phyloP scores from a whole-genome alignment of 805 yeast species.

The Kuraishia molischiana region DNA sequence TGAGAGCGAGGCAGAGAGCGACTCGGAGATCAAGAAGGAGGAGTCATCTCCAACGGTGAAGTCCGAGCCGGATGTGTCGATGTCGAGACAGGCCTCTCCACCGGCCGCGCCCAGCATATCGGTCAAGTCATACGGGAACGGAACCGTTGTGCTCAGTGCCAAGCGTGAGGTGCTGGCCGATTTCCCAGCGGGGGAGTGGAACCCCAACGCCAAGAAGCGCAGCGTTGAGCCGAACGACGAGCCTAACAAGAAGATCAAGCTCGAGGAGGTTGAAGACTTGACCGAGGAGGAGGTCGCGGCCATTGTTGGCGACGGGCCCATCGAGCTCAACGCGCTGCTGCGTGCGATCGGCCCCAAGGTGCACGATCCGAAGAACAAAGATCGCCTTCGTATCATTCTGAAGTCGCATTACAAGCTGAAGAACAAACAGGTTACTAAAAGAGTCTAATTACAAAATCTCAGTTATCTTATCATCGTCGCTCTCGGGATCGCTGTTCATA shows the following conservation, averaged over 20 bases:
- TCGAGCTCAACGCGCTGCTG: slow-evolving; percentile 45
- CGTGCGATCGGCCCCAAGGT: slow-evolving; percentile 52
- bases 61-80: slow-evolving; percentile 1
- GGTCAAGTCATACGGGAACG: slow-evolving; percentile 34
- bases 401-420: slow-evolving; percentile 18
- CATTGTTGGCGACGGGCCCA: slow-evolving; percentile 46
- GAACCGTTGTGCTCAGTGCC: slow-evolving; percentile 55
- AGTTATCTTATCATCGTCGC: slow-evolving; percentile 39
- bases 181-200: slow-evolving; percentile 83
- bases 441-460: slow-evolving; percentile 25
- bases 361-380: slow-evolving; percentile 54
- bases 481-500: slow-evolving; percentile 30
- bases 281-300: slow-evolving; percentile 66
- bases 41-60: slow-evolving; percentile 14
- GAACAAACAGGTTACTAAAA: slow-evolving; percentile 15
- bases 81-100: no score
- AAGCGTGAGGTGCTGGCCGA: slow-evolving; percentile 46
- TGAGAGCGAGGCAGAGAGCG: slow-evolving; percentile 53
- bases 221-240: slow-evolving; percentile 16
- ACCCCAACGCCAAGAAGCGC: slow-evolving; percentile 43
- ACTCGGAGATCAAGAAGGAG: slow-evolving; percentile 22
- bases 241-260: slow-evolving; percentile 20
- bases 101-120: slow-evolving; percentile 18
- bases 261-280: slow-evolving; percentile 29
- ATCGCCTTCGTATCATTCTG: slow-evolving; percentile 35